phyloP scores from a whole-genome alignment of 2,329 filamentous ascomycete genomes.

The Tolypocladium nubicola region DNA sequence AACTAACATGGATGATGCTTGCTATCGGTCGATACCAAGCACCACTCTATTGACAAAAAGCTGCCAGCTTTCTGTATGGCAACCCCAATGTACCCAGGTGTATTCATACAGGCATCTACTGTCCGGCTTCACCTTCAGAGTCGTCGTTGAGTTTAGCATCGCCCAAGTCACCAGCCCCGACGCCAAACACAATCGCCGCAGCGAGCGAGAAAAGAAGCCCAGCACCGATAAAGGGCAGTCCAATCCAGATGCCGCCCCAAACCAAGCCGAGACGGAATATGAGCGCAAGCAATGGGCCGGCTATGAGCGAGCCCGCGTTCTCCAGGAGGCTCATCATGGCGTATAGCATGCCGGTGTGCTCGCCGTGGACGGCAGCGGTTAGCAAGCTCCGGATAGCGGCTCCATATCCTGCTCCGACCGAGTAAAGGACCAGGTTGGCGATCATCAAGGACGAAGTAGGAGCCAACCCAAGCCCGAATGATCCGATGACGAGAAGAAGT shows the following conservation, averaged over 20 bases:
- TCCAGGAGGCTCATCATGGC: conserved; percentile 9
- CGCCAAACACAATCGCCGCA: not conserved
- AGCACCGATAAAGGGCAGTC: conserved; percentile 5
- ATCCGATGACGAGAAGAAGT: conserved; percentile 2
- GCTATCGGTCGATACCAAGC: too few relatives aligned
- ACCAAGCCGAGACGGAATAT: conserved; percentile 6
- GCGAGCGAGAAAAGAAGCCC: not conserved
- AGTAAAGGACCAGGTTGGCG: not conserved
- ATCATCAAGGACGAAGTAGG: not conserved
- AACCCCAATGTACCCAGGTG: too few relatives aligned
- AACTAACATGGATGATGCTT: too few relatives aligned
- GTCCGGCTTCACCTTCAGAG: too few relatives aligned
- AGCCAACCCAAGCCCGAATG: not conserved
- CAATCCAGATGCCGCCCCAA: conserved; percentile 6
- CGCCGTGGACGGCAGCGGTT: conserved; percentile 4
- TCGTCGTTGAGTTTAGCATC: too few relatives aligned
- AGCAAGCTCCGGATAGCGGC: conserved; percentile 7
- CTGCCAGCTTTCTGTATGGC: too few relatives aligned
- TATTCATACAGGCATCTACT: too few relatives aligned
- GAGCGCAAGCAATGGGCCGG: conserved; percentile 7
- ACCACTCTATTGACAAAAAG: too few relatives aligned
- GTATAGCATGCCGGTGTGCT: conserved; percentile 8
- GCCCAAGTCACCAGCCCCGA: too few relatives aligned
- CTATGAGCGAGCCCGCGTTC: conserved; percentile 6
- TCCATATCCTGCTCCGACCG: not conserved